Conservation (phyloP, 1,139 yeast genomes). For the Lodderomyces theae region DNA sequence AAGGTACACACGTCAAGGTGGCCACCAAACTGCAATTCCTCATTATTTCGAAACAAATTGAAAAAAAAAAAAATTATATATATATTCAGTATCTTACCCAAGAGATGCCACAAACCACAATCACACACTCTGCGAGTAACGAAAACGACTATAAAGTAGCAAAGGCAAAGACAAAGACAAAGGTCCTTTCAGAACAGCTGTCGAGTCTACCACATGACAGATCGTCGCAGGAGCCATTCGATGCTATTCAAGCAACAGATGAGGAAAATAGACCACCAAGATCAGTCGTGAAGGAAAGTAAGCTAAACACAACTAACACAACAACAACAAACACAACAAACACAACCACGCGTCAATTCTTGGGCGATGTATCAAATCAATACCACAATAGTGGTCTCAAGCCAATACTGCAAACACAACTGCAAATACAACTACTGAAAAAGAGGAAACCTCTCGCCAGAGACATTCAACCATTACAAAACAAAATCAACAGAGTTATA, state of each 20-base stretch:
- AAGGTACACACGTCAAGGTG: too few relatives aligned
- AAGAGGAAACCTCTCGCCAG: constrained; percentile 37
- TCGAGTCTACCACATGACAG: constrained; percentile 5
- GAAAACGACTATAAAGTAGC: constrained; percentile 43
- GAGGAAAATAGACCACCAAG: constrained; percentile 7
- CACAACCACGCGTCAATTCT: constrained; percentile 25
- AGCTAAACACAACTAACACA: constrained; percentile 2
- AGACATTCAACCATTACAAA: constrained; percentile 27
- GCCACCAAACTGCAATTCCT: too few relatives aligned
- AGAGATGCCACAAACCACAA: constrained; percentile 29
- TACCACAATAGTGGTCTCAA: constrained; percentile 9
- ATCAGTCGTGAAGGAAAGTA: constrained; percentile 3
- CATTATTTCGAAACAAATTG: too few relatives aligned
- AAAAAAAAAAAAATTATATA: too few relatives aligned
- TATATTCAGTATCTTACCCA: too few relatives aligned
- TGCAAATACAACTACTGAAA: constrained; percentile 6
- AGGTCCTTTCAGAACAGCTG: constrained; percentile 15
- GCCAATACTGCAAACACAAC: constrained; percentile 20
- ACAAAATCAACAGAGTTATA: constrained; percentile 1
- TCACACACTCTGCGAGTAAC: constrained; percentile 25
- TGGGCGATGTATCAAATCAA: constrained; percentile 45
- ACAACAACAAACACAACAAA: too few relatives aligned
- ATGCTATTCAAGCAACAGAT: constrained; percentile 3
- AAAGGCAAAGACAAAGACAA: constrained; percentile 35
- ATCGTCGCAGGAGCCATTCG: constrained; percentile 6